Evolutionary conservation across 2,329 filamentous ascomycete species (phyloP), one percentile per base, ranked within the genome.

Genomic region (Talaromyces sp.): DNA sequence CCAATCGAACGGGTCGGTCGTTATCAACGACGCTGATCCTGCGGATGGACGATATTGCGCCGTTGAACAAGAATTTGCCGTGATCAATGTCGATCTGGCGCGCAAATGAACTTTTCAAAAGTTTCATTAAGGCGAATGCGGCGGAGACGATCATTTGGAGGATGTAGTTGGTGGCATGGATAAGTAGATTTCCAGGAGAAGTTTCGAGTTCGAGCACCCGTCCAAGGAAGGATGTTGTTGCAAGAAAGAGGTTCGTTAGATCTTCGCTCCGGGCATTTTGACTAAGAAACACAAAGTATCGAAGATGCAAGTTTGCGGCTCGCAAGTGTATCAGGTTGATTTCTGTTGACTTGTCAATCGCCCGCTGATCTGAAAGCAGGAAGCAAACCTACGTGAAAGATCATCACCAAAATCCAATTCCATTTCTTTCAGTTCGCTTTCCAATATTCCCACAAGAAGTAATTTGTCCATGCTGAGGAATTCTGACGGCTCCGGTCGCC

Each of bases 71-170:
- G 2, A 79, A 74, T 52, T 81, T 80, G 21, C 81, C 81, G 41
- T 80, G 77, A 10, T 79, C 75, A 33, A 77, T 74, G 59, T 86
- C 81, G 13, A 82, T 77, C 36, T 81, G 78, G 19, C 75, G 73
- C 15, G 80, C 80, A 60, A 86, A 84, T 61, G 82, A 82, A 31
- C 82, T 85, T 67, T 86, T 85, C 57, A 87, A 75, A 1, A 88
- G 75, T 62, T 87, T 87, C 64, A 87, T 77, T 1, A 88, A 73
- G 0, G 83, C 82, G 62, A 86, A 86, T 2, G 81, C 83, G 5
- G 81, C 83, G 0, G 84, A 84, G 8, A 86, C 77, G 52, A 86
- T 81, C 78, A 86, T 85, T 65, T 87, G 84, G 64, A 85, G 80
- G 58, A 88, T 83, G 66, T 86, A 86, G 62, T 81, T 84, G 56